phyloP scores from a whole-genome alignment of 192 early-diverging fungal genomes.

The Coemansia umbellata region DNA sequence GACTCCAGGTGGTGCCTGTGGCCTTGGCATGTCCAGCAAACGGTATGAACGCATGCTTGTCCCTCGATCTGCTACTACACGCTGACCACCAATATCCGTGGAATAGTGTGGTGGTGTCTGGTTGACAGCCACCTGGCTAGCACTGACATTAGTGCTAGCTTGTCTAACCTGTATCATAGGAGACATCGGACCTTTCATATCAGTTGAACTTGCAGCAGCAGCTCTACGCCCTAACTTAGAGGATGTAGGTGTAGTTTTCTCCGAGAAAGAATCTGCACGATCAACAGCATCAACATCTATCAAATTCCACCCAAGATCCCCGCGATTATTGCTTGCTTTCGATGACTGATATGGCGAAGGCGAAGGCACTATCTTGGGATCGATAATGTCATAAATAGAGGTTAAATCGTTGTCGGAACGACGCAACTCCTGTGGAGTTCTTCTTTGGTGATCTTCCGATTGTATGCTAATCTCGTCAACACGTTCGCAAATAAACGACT shows the following conservation, averaged over 20 bases:
- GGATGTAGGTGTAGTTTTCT: too few species aligned
- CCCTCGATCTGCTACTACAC: background rate
- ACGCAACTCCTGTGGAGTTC: background rate
- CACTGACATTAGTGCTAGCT: background rate
- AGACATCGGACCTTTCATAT: background rate
- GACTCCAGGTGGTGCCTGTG: constrained; percentile 39
- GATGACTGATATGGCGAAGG: constrained; percentile 32
- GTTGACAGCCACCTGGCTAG: background rate
- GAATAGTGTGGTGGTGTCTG: background rate
- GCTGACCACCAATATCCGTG: too few species aligned
- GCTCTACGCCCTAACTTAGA: background rate
- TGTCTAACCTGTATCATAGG: background rate
- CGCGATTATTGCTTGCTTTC: constrained; percentile 7
- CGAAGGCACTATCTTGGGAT: constrained; percentile 17
- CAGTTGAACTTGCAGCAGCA: background rate
- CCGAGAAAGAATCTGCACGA: too few species aligned
- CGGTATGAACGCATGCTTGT: constrained; percentile 21
- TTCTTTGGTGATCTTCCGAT: background rate
- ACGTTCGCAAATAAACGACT: background rate
- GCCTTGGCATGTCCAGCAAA: constrained; percentile 41
- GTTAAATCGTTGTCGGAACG: background rate
- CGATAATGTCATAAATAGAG: constrained; percentile 6
- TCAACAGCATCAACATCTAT: background rate
- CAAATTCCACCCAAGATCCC: constrained; percentile 1
- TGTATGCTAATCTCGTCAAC: constrained; percentile 16